Base-by-base conservation (phyloP, 108 stramenopile genomes). In the Hondaea fermentalgiana region DNA sequence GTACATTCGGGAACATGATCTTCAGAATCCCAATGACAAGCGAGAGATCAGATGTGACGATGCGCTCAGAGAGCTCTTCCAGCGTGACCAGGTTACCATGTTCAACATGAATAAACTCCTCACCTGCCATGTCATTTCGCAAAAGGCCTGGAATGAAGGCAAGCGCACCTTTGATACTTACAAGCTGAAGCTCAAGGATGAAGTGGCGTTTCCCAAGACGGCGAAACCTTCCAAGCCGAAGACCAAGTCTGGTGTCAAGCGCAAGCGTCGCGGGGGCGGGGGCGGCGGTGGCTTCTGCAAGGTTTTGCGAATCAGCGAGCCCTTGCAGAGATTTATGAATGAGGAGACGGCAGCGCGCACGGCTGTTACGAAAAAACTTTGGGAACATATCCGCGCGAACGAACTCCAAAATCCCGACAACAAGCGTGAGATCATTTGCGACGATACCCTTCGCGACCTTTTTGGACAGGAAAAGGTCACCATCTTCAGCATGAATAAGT, bases 21-120 rank as follows among this genome's bases (percentile, higher is more conserved):
- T 91, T 49, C 91, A 91, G 87, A 88, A 91, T n/a, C 91, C 91
- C 6, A 16, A 5, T 25, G 87, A 91, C 58, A 72, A 88, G 19
- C 89, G 89, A 4, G 45, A 87, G 43, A 91, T 91, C 53, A 59
- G 87, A 16, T 90, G 89, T 28, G 91, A 91, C 89, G 59, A 60
- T 42, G n/a, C 51, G 23, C 76, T 91, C 43, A 19, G 87, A 55
- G 29, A 60, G 59, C 6, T 91, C 45, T 89, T 91, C 29, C 6
- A 45, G 69, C 35, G 58, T 23, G 44, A 64, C 58, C 42, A 4
- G 16, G 23, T 89, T 17, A 88, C 45, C 23, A 87, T 90, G 87
- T 91, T 91, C 69, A 69, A 21, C 42, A 87, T 91, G 89, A 89
- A 72, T 58, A 72, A 90, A 57, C 16, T 45, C 35, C 53, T 91